phyloP scores from a whole-genome alignment of 805 yeast species.

The Candida ipomoeae region DNA sequence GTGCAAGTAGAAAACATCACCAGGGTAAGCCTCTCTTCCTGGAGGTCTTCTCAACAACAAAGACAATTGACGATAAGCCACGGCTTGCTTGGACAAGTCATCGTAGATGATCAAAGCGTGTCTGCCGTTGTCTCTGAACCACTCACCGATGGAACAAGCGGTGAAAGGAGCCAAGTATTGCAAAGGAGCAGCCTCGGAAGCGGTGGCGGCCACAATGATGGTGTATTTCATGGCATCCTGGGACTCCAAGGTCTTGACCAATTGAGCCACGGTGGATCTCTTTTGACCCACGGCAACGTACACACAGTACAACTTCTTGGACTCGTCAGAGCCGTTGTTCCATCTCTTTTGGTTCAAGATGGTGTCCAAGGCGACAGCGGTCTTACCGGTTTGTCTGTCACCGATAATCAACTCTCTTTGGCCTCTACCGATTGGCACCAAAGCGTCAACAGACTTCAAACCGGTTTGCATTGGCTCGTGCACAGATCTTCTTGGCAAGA shows the following conservation, averaged over 20 bases:
- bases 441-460: constrained; percentile 97
- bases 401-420: constrained; percentile 99
- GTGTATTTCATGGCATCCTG: constrained; percentile 97
- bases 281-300: constrained; percentile 99
- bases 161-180: constrained; percentile 99
- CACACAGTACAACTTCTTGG: constrained; percentile 98
- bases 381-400: constrained; percentile 99
- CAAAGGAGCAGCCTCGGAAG: constrained; percentile 99
- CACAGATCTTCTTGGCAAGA: constrained; percentile 97
- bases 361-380: constrained; percentile 98
- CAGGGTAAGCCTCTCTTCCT: constrained; percentile 96
- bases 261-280: constrained; percentile 99
- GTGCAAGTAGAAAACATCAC: constrained; percentile 95
- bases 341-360: constrained; percentile 98
- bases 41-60: constrained; percentile 96
- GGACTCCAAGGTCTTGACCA: constrained; percentile 98
- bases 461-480: constrained; percentile 99
- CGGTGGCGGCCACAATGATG: constrained; percentile 98
- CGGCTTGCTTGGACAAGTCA: constrained; percentile 99
- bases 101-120: constrained; percentile 97
- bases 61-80: constrained; percentile 99
- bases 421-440: constrained; percentile 99
- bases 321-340: constrained; percentile 92
- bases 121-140: constrained; percentile 99
- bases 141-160: constrained; percentile 98